These are phyloP conservation scores for Starmerella gropengiesseri DNA, from an alignment of 805 yeast species.

Conservation along the genomic window DNA sequence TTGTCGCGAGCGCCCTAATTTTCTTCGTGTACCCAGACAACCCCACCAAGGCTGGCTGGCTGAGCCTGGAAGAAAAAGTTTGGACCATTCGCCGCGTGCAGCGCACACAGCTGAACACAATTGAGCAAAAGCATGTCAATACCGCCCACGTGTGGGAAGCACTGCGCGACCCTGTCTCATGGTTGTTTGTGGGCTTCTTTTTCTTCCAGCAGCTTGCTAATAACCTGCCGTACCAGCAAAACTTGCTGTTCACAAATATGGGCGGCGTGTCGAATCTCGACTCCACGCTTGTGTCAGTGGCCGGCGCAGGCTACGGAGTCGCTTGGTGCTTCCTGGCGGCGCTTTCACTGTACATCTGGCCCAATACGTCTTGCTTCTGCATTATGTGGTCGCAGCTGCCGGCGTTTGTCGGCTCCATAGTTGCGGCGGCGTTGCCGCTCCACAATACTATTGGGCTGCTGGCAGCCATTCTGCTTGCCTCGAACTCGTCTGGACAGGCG, in stretches of 20 bases:
- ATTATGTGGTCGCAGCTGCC: conserved; percentile 29
- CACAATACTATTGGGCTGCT: conserved; percentile 33
- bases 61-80: conserved; percentile 41
- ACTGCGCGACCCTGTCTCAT: conserved; percentile 39
- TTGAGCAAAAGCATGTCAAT: conserved; percentile 39
- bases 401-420: conserved; percentile 35
- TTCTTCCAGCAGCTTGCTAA: conserved; percentile 38
- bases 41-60: conserved; percentile 42
- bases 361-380: conserved; percentile 30
- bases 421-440: conserved; percentile 36
- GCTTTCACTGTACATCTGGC: conserved; percentile 25
- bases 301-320: conserved; percentile 36
- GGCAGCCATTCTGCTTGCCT: conserved; percentile 35
- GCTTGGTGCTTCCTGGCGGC: conserved; percentile 30
- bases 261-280: conserved; percentile 33
- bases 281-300: conserved; percentile 41
- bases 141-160: conserved; percentile 42
- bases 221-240: conserved; percentile 39
- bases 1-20: conserved; percentile 31
- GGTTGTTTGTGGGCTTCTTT: conserved; percentile 31
- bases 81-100: conserved; percentile 39
- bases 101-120: conserved; percentile 32
- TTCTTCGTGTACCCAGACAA: conserved; percentile 43
- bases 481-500: conserved; percentile 30
- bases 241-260: conserved; percentile 34